Evolutionary conservation across 345 rosid species (phyloP).

Genomic region (Rhizophora apiculata): DNA sequence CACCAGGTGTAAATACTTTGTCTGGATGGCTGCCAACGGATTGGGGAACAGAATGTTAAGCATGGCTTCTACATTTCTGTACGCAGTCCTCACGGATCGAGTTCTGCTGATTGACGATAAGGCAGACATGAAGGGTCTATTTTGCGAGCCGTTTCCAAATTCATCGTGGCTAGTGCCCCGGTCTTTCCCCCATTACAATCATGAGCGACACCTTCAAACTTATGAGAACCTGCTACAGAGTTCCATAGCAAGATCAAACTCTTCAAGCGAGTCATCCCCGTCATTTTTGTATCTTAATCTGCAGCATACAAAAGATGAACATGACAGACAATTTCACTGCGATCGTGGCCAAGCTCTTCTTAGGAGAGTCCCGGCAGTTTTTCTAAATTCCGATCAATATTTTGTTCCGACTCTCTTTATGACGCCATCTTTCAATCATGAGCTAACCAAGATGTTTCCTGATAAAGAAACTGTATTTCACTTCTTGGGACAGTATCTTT

Average conservation of each 20-base stretch:
- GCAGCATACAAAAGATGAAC: conserved; percentile 2
- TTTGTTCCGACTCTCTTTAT: conserved; percentile 21
- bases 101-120: conserved; percentile 17
- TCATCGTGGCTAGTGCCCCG: conserved; percentile 21
- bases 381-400: conserved; percentile 23
- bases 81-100: conserved; percentile 24
- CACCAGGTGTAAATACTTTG: conserved; percentile 17
- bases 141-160: conserved; percentile 30
- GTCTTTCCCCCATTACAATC: conserved; percentile 7
- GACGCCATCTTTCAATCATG: conserved; percentile 8
- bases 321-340: conserved; percentile 18
- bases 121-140: conserved; percentile 18
- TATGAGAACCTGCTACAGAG: conserved; percentile 9
- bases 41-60: conserved; percentile 28
- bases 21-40: conserved; percentile 23
- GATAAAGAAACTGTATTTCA: conserved; percentile 18
- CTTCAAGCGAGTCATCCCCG: not conserved
- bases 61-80: conserved; percentile 24
- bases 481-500: conserved; percentile 21
- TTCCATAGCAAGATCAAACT: not conserved
- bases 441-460: conserved; percentile 21
- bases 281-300: conserved; percentile 15
- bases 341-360: conserved; percentile 12
- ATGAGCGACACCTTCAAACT: not conserved
- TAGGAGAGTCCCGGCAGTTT: conserved; percentile 5